These are phyloP conservation scores for Clathrus columnatus DNA, from an alignment of 768 basidiomycete genomes.

Conservation along the genomic window DNA sequence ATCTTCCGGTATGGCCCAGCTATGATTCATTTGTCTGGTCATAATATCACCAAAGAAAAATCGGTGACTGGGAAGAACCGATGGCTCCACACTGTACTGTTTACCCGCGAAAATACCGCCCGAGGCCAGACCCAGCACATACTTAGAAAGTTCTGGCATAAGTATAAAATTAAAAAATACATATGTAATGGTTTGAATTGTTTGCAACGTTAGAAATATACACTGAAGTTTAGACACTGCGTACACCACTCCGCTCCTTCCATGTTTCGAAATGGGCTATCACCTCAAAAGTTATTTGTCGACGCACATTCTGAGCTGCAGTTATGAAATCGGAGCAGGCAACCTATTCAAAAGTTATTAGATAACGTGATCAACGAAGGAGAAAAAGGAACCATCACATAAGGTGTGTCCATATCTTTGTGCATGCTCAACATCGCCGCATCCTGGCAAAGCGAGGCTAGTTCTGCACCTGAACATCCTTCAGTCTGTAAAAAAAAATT, in stretches of 20 bases:
- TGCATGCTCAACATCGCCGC: constrained; percentile 92
- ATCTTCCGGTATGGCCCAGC: no score
- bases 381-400: constrained; percentile 32
- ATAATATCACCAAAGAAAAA: no score
- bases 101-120: no score
- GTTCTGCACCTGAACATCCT: constrained; percentile 95
- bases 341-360: constrained; percentile 47
- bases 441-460: constrained; percentile 88
- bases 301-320: constrained; percentile 65
- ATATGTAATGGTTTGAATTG: no score
- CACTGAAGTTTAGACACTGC: not conserved
- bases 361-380: not conserved
- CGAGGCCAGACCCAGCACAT: no score
- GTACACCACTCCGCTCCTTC: constrained; percentile 29
- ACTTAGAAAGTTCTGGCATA: no score
- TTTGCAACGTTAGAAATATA: no score
- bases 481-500: constrained; percentile 50
- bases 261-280: constrained; percentile 65
- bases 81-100: no score
- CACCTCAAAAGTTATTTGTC: constrained; percentile 79
- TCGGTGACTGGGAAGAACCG: no score
- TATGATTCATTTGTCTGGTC: no score
- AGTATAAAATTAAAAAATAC: no score
- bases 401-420: constrained; percentile 65
- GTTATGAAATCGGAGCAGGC: constrained; percentile 59